Evolutionary conservation across 164 flowering plant genomes (phyloP).

Genomic region (Dillenia turbinata): DNA sequence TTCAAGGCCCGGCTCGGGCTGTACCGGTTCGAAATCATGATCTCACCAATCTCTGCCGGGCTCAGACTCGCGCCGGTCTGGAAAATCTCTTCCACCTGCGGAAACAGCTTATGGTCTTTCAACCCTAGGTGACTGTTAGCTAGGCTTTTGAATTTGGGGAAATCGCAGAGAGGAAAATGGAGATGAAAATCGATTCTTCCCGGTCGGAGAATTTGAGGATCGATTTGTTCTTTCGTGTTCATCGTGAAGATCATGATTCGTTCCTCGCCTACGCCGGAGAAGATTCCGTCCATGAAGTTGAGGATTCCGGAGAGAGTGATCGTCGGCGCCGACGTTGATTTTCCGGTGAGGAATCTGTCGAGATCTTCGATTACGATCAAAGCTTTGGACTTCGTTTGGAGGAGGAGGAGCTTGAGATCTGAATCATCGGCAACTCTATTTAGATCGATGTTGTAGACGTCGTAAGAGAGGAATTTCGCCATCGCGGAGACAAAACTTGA

Average conservation of each 20-base stretch:
- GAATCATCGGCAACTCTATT: constrained; percentile 41
- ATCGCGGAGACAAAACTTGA: constrained; percentile 77
- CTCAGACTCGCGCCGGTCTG: constrained; percentile 52
- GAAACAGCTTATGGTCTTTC: constrained; percentile 81
- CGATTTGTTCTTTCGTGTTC: constrained; percentile 49
- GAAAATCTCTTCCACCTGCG: constrained; percentile 73
- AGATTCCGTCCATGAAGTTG: constrained; percentile 81
- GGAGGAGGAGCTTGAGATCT: constrained; percentile 51
- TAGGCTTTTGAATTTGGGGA: constrained; percentile 53
- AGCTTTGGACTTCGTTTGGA: constrained; percentile 52
- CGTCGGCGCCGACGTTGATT: constrained; percentile 24
- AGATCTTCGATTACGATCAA: constrained; percentile 70
- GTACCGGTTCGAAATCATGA: constrained; percentile 67
- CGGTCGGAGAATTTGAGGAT: constrained; percentile 57
- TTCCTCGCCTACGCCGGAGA: constrained; percentile 73
- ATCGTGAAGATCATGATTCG: constrained; percentile 78
- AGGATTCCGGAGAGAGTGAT: constrained; percentile 45
- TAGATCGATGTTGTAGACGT: constrained; percentile 67
- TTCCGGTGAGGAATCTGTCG: constrained; percentile 41
- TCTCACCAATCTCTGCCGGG: constrained; percentile 80
- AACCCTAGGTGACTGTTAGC: constrained; percentile 73
- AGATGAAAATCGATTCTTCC: constrained; percentile 86
- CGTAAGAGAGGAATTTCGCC: constrained; percentile 64
- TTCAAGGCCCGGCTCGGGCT: constrained; percentile 83
- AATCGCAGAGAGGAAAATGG: constrained; percentile 71